Evolutionary conservation across 768 basidiomycete genomes (phyloP), one percentile per base, ranked within the genome.

Genomic region (Gloeophyllum trabeum): DNA sequence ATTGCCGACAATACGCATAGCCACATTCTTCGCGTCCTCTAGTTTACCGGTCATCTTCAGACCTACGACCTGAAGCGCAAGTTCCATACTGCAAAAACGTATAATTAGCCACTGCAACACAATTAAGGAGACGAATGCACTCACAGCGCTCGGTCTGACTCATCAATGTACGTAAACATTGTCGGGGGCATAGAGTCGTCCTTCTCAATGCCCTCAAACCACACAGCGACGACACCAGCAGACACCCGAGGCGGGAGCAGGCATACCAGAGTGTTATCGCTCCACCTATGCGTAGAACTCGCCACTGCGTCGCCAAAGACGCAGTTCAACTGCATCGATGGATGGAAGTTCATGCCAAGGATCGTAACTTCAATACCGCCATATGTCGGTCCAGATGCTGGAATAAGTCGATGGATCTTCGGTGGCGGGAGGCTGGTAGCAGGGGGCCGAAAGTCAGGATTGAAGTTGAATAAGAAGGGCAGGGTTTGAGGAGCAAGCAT

Each of bases 1-100:
- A 42, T 69, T 81, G 28, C 86, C 83, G 23, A 96, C 87, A 49
- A 96, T 96, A 23, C 91, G 75, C 75, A 92, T 80, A 12, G 92
- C 92, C 26, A 96, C 85, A 44, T 90, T 86, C 60, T 87, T 83
- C 2, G 92, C 91, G 42, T 92, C 88, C 51, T 93, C 90, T 22
- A 94, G 80, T 54, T 91, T 86, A 38, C 92, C 92, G 0, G 91
- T 94, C 88, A 96, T 93, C 66, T 94, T 92, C 48, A 96, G 65
- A 0, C 93, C 93, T 14, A 97, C 91, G 12, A 94, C 90, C 55
- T 94, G 91, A 3, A 97, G 68, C 40, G 92, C 92, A 42, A 96
- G 75, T 58, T 94, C 93, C 89, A 97, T 93, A 49, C 89, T 93
- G 51, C 22, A 51, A 47, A 45, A 26, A 16, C 44, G 39, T 37